Evolutionary conservation across 306 rosid species (phyloP).

Genomic region (Ceratonia siliqua): DNA sequence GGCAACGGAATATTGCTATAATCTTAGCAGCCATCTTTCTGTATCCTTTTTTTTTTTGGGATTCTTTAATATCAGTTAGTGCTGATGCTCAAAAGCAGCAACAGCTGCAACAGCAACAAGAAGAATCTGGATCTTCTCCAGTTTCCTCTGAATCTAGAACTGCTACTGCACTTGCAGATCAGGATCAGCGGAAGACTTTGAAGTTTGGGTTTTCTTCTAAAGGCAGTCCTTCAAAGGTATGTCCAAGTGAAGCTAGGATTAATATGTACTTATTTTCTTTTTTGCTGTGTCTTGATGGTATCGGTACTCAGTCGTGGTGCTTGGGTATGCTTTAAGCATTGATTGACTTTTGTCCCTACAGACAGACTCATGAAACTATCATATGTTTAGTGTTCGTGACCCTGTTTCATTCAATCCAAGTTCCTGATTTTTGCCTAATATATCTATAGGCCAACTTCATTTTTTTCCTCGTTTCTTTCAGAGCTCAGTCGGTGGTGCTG

Average conservation of each 20-base stretch:
- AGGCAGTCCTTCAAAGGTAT: conserved; percentile 73
- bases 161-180: conserved; percentile 72
- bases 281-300: not conserved
- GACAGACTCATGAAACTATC: not conserved
- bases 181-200: conserved; percentile 83
- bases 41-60: not conserved
- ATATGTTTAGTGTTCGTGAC: not conserved
- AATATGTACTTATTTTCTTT: not conserved
- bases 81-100: conserved; percentile 89
- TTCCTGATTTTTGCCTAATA: not conserved
- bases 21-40: not conserved
- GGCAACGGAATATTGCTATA: not conserved
- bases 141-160: conserved; percentile 58
- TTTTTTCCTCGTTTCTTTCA: not conserved
- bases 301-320: too few relatives aligned
- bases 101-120: conserved; percentile 66
- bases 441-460: too few relatives aligned
- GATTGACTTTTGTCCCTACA: not conserved
- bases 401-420: not conserved
- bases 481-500: not conserved
- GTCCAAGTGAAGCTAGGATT: not conserved
- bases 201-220: conserved; percentile 94
- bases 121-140: conserved; percentile 52
- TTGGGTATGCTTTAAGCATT: conserved; percentile 8
- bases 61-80: conserved; percentile 46